Conservation (phyloP, 2,329 filamentous ascomycete genomes). For the Cylindrodendrum hubeiense region DNA sequence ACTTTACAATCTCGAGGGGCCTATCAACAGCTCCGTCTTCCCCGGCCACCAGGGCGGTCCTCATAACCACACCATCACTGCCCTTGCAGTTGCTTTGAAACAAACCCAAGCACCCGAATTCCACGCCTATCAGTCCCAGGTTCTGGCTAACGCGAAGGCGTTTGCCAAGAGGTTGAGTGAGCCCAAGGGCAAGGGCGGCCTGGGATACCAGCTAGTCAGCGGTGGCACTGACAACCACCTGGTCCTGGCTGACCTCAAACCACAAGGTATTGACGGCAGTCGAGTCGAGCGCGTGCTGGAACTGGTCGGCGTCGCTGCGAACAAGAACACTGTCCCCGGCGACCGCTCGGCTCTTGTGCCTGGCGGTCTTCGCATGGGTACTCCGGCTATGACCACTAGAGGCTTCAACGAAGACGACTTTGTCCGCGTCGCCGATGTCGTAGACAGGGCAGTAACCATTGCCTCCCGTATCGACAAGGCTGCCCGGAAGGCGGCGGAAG, state of each 20-base stretch:
- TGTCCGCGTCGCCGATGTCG: slow-evolving; percentile 84
- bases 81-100: slow-evolving; percentile 92
- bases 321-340: slow-evolving; percentile 98
- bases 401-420: slow-evolving; percentile 95
- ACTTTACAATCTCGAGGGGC: slow-evolving; percentile 89
- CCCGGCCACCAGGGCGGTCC: slow-evolving; percentile 98
- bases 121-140: slow-evolving; percentile 90
- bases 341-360: slow-evolving; percentile 95
- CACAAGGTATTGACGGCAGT: slow-evolving; percentile 87
- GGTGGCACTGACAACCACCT: slow-evolving; percentile 98
- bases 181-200: slow-evolving; percentile 78
- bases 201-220: slow-evolving; percentile 90
- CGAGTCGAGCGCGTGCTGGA: slow-evolving; percentile 92
- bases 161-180: slow-evolving; percentile 78
- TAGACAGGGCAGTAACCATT: slow-evolving; percentile 85
- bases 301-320: slow-evolving; percentile 94
- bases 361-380: slow-evolving; percentile 92
- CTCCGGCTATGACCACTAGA: slow-evolving; percentile 96
- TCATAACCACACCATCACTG: slow-evolving; percentile 99
- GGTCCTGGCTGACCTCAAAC: slow-evolving; percentile 91
- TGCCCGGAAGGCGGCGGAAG: slow-evolving; percentile 76
- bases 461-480: slow-evolving; percentile 81
- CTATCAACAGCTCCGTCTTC: slow-evolving; percentile 98
- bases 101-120: slow-evolving; percentile 93
- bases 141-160: slow-evolving; percentile 91